Evolutionary conservation across 805 yeast species (phyloP), one percentile per base, ranked within the genome.

Genomic region (Isabelozyma pseudorhagii): DNA sequence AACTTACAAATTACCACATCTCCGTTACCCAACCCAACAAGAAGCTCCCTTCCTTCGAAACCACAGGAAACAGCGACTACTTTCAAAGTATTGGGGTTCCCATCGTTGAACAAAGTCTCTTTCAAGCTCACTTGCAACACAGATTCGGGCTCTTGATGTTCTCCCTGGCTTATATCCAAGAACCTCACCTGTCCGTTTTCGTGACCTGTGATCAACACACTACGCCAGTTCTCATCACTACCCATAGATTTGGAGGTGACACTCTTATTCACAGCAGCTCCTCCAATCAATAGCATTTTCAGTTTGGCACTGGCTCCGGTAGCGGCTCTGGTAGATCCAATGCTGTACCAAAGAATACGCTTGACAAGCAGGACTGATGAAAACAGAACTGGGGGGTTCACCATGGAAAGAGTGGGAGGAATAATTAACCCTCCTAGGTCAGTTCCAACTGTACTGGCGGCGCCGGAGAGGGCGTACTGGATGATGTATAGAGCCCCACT

Each of bases 161-260:
- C 97, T 17, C 87, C 87, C 49, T 84, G 82, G 0, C 96, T 83
- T 0, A 90, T 85, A 67, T 93, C 96, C 83, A 91, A 85, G 8
- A 93, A 73, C 47, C 97, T 77, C 0, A 94, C 81, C 36, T 85
- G 79, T 0, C 97, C 98, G 63, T 86, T 86, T 36, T 84, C 80
- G 61, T 94, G 97, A 0, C 97, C 98, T 0, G 96, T 84, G 1
- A 90, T 83, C 40, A 92, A 51, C n/a, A 74, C 62, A 47, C 60
- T 66, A 9, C 71, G 71, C 10, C 80, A 80, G 3, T 85, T 59
- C 8, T 72, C 76, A 42, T 65, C 68, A 27, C 54, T 46, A 0
- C 77, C 78, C 27, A 74, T 46, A 2, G 74, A 57, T 34, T 54
- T 61, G 10, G 68, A 63, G 9, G 54, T 45, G 11, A 46, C 54